Percentiles rank a stretch among this genome's conserved stretches.
Evolutionary conservation across 2,329 filamentous ascomycete genomes (phyloP).

Genomic region (Neocucurbitaria cava): DNA sequence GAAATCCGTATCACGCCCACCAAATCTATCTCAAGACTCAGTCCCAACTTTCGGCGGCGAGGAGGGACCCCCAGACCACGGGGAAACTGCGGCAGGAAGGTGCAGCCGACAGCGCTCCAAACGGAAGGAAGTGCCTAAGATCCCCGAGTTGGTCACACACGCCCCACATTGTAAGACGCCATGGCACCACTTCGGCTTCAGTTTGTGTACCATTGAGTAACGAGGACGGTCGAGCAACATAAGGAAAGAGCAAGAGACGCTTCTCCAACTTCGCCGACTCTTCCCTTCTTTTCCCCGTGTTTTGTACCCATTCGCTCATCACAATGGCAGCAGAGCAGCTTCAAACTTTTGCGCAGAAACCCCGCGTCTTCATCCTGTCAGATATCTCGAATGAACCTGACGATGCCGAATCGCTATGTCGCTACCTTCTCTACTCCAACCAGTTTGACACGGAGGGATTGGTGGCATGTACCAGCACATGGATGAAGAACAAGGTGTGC

Average conservation of each 20-base stretch:
- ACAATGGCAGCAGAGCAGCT: conserved; percentile 36
- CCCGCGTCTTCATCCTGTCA: conserved; percentile 50
- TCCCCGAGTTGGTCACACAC: conserved; percentile 15
- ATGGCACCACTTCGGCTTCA: conserved; percentile 24
- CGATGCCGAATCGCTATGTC: conserved; percentile 47
- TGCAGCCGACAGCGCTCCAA: conserved; percentile 18
- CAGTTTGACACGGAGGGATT: conserved; percentile 50
- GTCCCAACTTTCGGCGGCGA: neutral
- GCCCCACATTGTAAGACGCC: conserved; percentile 23
- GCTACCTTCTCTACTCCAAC: conserved; percentile 48
- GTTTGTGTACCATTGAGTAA: conserved; percentile 23
- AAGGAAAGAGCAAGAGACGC: conserved; percentile 4
- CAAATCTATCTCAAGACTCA: too few species aligned
- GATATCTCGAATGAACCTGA: conserved; percentile 52
- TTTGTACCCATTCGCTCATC: neutral
- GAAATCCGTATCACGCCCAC: too few species aligned
- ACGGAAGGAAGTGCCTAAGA: conserved; percentile 25
- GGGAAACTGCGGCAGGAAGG: conserved; percentile 7
- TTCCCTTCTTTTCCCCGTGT: neutral
- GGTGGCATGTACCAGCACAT: conserved; percentile 49
- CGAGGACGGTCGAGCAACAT: conserved; percentile 20
- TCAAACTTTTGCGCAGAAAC: conserved; percentile 41
- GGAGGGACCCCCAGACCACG: neutral
- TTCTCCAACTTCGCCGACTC: neutral
- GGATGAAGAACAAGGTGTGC: conserved; percentile 48